A percentile compares a stretch with the other conserved stretches of the same genome.
These are phyloP conservation scores for Ophiostoma ips DNA, from an alignment of 2,329 filamentous ascomycete genomes.

Conservation along the genomic window DNA sequence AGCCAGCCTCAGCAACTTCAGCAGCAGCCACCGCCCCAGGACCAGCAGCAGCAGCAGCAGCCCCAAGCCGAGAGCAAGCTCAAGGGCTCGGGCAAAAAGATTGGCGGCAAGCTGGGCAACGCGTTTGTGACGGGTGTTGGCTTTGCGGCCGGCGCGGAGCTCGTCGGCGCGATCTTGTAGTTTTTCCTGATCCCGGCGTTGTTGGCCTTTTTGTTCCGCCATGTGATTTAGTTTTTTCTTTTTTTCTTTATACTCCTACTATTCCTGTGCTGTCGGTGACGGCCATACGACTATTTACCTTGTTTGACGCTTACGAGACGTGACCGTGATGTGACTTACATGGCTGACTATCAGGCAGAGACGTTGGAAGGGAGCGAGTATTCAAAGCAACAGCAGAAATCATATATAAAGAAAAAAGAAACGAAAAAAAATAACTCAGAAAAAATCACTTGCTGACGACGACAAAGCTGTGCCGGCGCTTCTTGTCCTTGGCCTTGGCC, in stretches of 20 bases:
- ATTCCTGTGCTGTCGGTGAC: too few species aligned
- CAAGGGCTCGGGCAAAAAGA: constrained; percentile 74
- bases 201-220: constrained; percentile 1
- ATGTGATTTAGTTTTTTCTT: background rate
- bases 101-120: constrained; percentile 85
- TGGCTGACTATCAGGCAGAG: background rate
- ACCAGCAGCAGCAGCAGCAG: constrained; percentile 27
- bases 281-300: background rate
- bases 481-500: background rate
- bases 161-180: constrained; percentile 85
- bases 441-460: background rate
- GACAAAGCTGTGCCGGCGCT: background rate
- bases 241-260: background rate
- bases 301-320: background rate
- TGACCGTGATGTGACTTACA: background rate
- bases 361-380: background rate
- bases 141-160: constrained; percentile 76
- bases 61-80: constrained; percentile 44
- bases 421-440: background rate
- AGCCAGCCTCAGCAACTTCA: constrained; percentile 18
- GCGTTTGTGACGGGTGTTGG: constrained; percentile 83
- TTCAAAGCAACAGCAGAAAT: background rate
- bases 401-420: background rate
- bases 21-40: constrained; percentile 30
- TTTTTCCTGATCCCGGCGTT: constrained; percentile 5